phyloP scores from a whole-genome alignment of 257 asterid species.

The Solanum corneliomulleri region DNA sequence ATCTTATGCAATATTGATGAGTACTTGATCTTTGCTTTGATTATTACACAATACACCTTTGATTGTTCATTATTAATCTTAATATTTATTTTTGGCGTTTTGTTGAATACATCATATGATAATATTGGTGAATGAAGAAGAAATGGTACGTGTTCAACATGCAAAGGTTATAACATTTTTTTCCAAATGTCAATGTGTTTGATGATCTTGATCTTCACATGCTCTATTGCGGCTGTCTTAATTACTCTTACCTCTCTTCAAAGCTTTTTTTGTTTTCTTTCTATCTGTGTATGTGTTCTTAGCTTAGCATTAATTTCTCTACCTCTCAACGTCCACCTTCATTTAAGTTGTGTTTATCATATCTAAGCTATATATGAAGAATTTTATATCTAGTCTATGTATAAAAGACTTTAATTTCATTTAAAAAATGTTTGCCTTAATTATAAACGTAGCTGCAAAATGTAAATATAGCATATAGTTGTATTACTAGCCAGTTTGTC shows the following conservation, averaged over 20 bases:
- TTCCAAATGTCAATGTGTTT: constrained; percentile 5
- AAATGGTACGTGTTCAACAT: constrained; percentile 26
- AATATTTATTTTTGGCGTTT: background rate
- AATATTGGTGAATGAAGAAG: background rate
- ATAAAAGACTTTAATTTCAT: background rate
- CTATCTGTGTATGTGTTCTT: background rate
- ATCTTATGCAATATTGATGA: background rate
- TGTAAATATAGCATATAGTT: background rate
- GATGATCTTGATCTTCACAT: constrained; percentile 10
- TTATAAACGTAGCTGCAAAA: background rate
- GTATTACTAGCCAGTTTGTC: background rate
- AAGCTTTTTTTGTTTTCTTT: background rate
- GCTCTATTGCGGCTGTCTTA: constrained; percentile 2
- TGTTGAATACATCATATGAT: background rate
- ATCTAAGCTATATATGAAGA: background rate
- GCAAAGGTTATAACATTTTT: constrained; percentile 15
- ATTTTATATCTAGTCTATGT: background rate
- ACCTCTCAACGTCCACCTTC: background rate
- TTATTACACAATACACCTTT: background rate
- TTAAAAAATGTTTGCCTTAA: background rate
- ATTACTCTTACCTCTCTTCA: background rate
- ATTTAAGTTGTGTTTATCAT: background rate
- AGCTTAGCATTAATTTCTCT: background rate
- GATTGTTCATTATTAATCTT: background rate
- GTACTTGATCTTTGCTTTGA: background rate